Evolutionary conservation across 306 rosid species (phyloP).

Genomic region (Trifolium pratense): DNA sequence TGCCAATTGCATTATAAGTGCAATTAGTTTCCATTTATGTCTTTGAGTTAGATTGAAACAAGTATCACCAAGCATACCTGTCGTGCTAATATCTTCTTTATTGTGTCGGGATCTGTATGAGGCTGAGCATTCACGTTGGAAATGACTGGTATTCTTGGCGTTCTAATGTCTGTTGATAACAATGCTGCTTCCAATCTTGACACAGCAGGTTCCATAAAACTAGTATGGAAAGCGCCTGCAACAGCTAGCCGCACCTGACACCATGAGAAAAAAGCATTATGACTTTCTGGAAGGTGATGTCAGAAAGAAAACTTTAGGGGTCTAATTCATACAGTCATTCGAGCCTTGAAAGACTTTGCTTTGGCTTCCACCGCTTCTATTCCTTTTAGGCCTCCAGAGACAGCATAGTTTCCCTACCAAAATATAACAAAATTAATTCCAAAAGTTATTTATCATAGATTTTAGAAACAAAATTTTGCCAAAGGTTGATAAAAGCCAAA

Average conservation of each 20-base stretch:
- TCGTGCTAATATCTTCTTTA: conserved; percentile 82
- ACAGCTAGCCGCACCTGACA: conserved; percentile 94
- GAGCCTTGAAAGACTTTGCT: conserved; percentile 99
- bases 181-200: conserved; percentile 95
- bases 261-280: conserved; percentile 25
- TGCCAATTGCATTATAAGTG: conserved; percentile 43
- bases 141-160: conserved; percentile 92
- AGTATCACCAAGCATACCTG: conserved; percentile 59
- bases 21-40: conserved; percentile 37
- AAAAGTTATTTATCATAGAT: conserved; percentile 13
- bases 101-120: conserved; percentile 82
- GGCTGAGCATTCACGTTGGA: conserved; percentile 93
- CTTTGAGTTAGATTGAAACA: neutral
- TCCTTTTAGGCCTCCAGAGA: conserved; percentile 97
- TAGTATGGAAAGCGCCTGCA: conserved; percentile 96
- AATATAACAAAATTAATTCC: conserved; percentile 28
- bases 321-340: conserved; percentile 76
- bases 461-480: conserved; percentile 30
- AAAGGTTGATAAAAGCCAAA: conserved; percentile 35
- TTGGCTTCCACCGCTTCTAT: conserved; percentile 86
- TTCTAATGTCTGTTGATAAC: conserved; percentile 74
- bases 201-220: conserved; percentile 96
- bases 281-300: conserved; percentile 25
- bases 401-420: conserved; percentile 91
- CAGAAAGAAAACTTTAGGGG: conserved; percentile 25